Percentiles rank a stretch among this genome's conserved stretches.
These are phyloP conservation scores for Sutorius australiensis DNA, from an alignment of 768 basidiomycete species.

Conservation along the genomic window DNA sequence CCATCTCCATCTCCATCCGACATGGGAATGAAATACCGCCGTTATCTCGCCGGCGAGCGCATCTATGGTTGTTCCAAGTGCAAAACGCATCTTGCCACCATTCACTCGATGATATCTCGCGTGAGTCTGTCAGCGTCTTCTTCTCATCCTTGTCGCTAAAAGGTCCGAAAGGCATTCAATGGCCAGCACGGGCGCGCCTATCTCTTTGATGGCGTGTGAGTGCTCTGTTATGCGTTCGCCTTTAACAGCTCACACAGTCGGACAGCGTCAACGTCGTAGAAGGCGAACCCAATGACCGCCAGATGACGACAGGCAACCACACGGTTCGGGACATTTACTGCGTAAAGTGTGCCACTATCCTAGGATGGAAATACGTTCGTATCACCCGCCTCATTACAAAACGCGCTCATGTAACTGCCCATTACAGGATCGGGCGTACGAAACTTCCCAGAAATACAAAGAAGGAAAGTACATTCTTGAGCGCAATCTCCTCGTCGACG, in stretches of 20 bases:
- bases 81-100: conserved; percentile 87
- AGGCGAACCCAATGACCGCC: conserved; percentile 85
- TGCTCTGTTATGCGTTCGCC: conserved; percentile 16
- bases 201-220: conserved; percentile 92
- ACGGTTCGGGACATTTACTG: conserved; percentile 96
- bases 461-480: conserved; percentile 99
- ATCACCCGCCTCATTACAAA: background rate
- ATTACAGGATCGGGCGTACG: conserved; percentile 86
- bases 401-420: conserved; percentile 2
- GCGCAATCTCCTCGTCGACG: conserved; percentile 82
- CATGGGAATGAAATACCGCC: conserved; percentile 91
- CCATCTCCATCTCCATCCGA: conserved; percentile 6
- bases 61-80: conserved; percentile 87
- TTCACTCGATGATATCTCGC: conserved; percentile 86
- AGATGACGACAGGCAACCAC: conserved; percentile 97
- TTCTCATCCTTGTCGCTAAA: conserved; percentile 10
- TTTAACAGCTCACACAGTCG: conserved; percentile 5
- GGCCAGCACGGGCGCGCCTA: conserved; percentile 96
- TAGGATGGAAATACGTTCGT: conserved; percentile 98
- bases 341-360: conserved; percentile 75
- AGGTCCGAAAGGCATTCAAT: conserved; percentile 75
- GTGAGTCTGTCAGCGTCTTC: conserved; percentile 40
- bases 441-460: conserved; percentile 91
- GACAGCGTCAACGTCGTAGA: conserved; percentile 86
- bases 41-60: conserved; percentile 78